A percentile compares a stretch with the other conserved stretches of the same genome.
Evolutionary conservation across 768 basidiomycete genomes (phyloP).

Genomic region (Leccinum boreale): DNA sequence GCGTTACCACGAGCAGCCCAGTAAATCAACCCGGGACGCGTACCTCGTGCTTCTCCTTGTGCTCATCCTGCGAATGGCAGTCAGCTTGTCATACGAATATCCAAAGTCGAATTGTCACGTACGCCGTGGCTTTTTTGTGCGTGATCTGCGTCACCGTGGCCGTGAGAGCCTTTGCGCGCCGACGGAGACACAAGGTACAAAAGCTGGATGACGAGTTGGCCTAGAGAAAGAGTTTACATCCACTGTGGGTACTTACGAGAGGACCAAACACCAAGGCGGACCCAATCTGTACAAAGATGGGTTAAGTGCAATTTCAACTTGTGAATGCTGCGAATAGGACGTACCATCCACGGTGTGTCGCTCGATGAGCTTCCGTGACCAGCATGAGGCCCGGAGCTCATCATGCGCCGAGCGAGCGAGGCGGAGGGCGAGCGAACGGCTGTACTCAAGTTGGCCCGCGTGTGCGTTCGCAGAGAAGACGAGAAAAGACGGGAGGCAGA

Average conservation of each 20-base stretch:
- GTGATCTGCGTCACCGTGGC: constrained; percentile 16
- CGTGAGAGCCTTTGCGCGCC: constrained; percentile 22
- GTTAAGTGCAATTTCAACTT: not conserved
- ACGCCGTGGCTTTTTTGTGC: constrained; percentile 21
- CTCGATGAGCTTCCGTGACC: constrained; percentile 15
- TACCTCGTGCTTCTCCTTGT: constrained; percentile 16
- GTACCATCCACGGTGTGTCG: constrained; percentile 31
- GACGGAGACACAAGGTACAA: constrained; percentile 32
- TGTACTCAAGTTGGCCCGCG: constrained; percentile 4
- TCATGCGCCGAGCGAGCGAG: constrained; percentile 21
- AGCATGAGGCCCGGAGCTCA: constrained; percentile 26
- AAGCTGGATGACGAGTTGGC: constrained; percentile 15
- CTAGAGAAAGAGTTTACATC: not conserved
- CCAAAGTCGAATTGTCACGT: constrained; percentile 7
- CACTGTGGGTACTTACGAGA: constrained; percentile 17
- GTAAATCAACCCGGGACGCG: constrained; percentile 1
- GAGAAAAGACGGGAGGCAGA: constrained; percentile 16
- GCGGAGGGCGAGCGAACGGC: constrained; percentile 13
- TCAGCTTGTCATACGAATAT: constrained; percentile 10
- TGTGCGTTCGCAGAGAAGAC: constrained; percentile 14
- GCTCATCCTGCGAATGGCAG: constrained; percentile 12
- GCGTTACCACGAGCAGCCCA: not conserved
- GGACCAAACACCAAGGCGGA: constrained; percentile 33
- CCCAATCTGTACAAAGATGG: constrained; percentile 21
- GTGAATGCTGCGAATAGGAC: constrained; percentile 2